Conservation (phyloP, 768 basidiomycete genomes). For the Daedaleopsis nitida region DNA sequence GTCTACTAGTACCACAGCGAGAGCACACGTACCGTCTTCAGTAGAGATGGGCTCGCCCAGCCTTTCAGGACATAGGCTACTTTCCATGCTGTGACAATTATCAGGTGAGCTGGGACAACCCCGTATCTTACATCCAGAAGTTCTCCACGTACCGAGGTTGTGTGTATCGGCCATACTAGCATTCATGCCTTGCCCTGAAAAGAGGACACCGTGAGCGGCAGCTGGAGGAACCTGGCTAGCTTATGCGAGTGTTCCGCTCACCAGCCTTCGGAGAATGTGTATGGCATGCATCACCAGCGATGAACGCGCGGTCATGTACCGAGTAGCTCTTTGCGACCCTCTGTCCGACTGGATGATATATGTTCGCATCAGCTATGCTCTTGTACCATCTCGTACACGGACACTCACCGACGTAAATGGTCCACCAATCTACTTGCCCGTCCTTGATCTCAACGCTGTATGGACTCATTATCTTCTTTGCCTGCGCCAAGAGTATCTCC, state of each 20-base stretch:
- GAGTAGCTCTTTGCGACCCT: slow-evolving; percentile 53
- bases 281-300: slow-evolving; percentile 57
- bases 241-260: slow-evolving; percentile 7
- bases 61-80: slow-evolving; percentile 50
- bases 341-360: slow-evolving; percentile 48
- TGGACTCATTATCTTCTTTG: slow-evolving; percentile 42
- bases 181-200: slow-evolving; percentile 48
- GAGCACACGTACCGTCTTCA: slow-evolving; percentile 44
- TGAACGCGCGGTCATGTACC: slow-evolving; percentile 49
- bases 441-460: slow-evolving; percentile 35
- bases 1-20: background rate
- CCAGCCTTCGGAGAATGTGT: slow-evolving; percentile 47
- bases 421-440: slow-evolving; percentile 48
- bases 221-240: background rate
- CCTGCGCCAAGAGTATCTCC: slow-evolving; percentile 44
- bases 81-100: slow-evolving; percentile 46
- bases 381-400: no score
- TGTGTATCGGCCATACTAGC: slow-evolving; percentile 57
- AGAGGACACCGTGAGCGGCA: background rate
- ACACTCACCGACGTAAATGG: slow-evolving; percentile 47
- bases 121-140: background rate
- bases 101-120: background rate
- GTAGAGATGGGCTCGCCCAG: slow-evolving; percentile 45
- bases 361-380: background rate
- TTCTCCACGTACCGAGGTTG: slow-evolving; percentile 44